phyloP scores from a whole-genome alignment of 2,329 filamentous ascomycete genomes.

The Aspergillus pseudotamarii region DNA sequence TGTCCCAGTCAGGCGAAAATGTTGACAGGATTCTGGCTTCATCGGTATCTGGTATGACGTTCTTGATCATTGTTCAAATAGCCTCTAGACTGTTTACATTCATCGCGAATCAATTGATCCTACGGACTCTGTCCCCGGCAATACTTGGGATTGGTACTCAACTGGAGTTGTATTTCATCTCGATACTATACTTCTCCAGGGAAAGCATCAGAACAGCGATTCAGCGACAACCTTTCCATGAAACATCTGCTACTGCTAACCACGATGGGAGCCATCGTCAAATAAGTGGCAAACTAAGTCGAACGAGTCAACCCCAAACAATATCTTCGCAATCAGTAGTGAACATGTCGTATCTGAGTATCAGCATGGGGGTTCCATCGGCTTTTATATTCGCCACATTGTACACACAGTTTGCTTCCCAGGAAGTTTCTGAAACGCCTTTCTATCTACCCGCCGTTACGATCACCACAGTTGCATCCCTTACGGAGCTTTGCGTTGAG shows the following conservation, averaged over 20 bases:
- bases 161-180: slow-evolving; percentile 88
- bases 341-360: slow-evolving; percentile 82
- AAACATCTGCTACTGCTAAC: slow-evolving; percentile 17
- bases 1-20: slow-evolving; percentile 24
- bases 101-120: slow-evolving; percentile 83
- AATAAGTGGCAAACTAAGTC: slow-evolving; percentile 10
- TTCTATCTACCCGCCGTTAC: slow-evolving; percentile 62
- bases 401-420: slow-evolving; percentile 63
- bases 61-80: slow-evolving; percentile 86
- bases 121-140: slow-evolving; percentile 83
- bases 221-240: slow-evolving; percentile 69
- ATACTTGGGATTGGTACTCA: slow-evolving; percentile 85
- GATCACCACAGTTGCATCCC: slow-evolving; percentile 59
- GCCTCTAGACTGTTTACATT: slow-evolving; percentile 88
- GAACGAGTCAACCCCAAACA: slow-evolving; percentile 24
- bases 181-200: slow-evolving; percentile 90
- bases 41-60: slow-evolving; percentile 71
- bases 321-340: slow-evolving; percentile 70
- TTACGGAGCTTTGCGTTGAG: slow-evolving; percentile 80
- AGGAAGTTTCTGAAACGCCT: slow-evolving; percentile 58
- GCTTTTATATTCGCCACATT: slow-evolving; percentile 66
- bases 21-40: slow-evolving; percentile 29
- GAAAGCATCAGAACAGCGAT: slow-evolving; percentile 91
- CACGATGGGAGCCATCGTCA: slow-evolving; percentile 12
- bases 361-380: slow-evolving; percentile 68